Conservation (phyloP, 495 filamentous ascomycete species). For the Aspergillus funiculosus region DNA sequence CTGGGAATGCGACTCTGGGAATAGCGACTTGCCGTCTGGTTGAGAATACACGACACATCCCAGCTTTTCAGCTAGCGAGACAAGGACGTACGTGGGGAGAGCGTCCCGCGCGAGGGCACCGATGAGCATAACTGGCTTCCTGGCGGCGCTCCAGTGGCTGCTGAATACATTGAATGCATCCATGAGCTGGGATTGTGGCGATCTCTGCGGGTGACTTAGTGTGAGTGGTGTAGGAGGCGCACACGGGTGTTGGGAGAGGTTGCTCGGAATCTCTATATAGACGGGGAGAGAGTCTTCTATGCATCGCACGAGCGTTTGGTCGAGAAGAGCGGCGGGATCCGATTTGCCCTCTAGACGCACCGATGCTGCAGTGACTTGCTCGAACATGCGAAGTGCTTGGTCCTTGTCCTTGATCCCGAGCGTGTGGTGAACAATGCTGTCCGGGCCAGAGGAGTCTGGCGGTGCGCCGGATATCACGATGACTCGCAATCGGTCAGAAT, state of each 20-base stretch:
- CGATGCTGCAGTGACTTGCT: background rate
- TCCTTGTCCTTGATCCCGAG: background rate
- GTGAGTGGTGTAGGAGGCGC: too few relatives aligned
- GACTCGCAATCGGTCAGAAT: constrained; percentile 64
- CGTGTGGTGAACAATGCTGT: constrained; percentile 8
- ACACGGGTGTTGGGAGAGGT: too few relatives aligned
- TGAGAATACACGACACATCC: constrained; percentile 13
- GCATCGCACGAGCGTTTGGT: constrained; percentile 1
- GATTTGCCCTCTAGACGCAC: background rate
- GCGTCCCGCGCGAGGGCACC: background rate
- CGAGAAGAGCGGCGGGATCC: background rate
- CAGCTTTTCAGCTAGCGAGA: constrained; percentile 5
- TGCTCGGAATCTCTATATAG: constrained; percentile 17
- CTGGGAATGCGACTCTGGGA: constrained; percentile 11
- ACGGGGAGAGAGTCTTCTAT: constrained; percentile 1
- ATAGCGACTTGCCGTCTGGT: constrained; percentile 12
- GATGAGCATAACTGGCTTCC: constrained; percentile 6
- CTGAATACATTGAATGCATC: background rate
- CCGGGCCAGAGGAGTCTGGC: background rate
- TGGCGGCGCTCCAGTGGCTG: background rate
- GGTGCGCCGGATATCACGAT: constrained; percentile 64
- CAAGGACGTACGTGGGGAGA: background rate
- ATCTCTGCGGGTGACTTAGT: too few relatives aligned
- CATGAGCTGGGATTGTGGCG: background rate
- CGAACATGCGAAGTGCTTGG: constrained; percentile 7